These are phyloP conservation scores for Talaromyces verruculosus DNA, from an alignment of 2,329 filamentous ascomycete species.

Conservation along the genomic window DNA sequence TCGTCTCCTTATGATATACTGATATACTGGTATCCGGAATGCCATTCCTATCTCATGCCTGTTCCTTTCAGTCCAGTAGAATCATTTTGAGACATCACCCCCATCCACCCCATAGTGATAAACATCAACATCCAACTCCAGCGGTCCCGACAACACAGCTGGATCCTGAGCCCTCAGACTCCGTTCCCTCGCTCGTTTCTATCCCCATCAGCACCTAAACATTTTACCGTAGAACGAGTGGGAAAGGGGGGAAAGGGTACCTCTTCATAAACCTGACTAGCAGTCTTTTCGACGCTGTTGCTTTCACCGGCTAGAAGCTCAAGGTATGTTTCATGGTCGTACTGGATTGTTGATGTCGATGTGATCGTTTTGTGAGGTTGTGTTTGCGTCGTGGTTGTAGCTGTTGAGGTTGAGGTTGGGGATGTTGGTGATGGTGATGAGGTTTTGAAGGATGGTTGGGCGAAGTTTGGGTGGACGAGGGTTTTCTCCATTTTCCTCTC, in stretches of 20 bases:
- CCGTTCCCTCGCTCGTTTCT: constrained; percentile 31
- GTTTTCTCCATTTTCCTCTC: neutral
- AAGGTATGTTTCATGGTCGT: constrained; percentile 36
- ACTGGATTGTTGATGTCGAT: constrained; percentile 25
- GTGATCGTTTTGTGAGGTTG: neutral
- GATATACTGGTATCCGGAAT: neutral
- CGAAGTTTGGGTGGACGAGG: neutral
- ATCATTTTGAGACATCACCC: neutral
- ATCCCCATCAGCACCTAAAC: neutral
- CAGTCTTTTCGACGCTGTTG: constrained; percentile 28
- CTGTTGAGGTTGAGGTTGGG: neutral
- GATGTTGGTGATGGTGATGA: neutral
- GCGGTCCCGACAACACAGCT: constrained; percentile 26
- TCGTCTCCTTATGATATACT: neutral
- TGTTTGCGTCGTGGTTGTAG: neutral
- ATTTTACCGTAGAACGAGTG: neutral
- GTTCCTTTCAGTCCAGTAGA: neutral
- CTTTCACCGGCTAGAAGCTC: constrained; percentile 29
- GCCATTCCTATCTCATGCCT: neutral
- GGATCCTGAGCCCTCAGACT: constrained; percentile 30
- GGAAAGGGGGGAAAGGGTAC: constrained; percentile 20
- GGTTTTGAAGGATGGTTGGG: neutral
- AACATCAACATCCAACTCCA: constrained; percentile 16
- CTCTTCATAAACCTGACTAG: constrained; percentile 35
- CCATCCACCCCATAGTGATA: neutral